Evolutionary conservation across 2,329 filamentous ascomycete genomes (phyloP), one percentile per base, ranked within the genome.

Genomic region (Thermoascus crustaceus): DNA sequence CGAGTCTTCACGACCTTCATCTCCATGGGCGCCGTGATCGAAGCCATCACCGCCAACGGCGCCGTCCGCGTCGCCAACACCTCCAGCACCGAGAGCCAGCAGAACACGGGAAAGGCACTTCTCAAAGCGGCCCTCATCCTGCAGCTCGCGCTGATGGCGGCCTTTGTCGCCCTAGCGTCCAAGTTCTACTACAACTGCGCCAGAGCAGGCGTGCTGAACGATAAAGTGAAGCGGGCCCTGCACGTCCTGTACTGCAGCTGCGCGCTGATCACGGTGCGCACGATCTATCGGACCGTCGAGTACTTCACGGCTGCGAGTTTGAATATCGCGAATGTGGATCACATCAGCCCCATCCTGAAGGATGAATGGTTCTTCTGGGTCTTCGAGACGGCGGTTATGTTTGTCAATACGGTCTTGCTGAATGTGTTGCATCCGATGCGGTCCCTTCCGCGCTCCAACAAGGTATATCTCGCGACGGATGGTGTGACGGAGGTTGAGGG

Each of bases 331-430:
- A 52, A 56, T 11, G 26, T 48, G 16, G 48, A 55, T 4, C 44
- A 58, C 4, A 53, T 72, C 2, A 67, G 61, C 7, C 64, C 69
- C 0, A 54, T 74, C 14, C 40, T 76, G n/a, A 63, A 71, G 14
- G 71, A 75, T 43, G 73, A 78, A 52, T 73, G 67, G 65, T 77
- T 68, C 53, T 78, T 78, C 42, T 75, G 71, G 46, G 61, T 76
- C 13, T 77, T 77, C 39, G 74, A 78, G 55, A 69, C 64, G 1
- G 43, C 49, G 0, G 50, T 75, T 8, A 77, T 77, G 74, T 45
- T 76, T 1, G 25, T 46, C 29, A 77, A 77, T 44, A 59, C 60
- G 7, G 52, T 61, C 20, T 47, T 77, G 44, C 62, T 72, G 51
- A 77, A 75, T 39, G 24, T 62, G 2, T 55, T 67, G 4, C 69